Evolutionary conservation across 345 rosid genomes (phyloP).

Genomic region (Salix viminalis): DNA sequence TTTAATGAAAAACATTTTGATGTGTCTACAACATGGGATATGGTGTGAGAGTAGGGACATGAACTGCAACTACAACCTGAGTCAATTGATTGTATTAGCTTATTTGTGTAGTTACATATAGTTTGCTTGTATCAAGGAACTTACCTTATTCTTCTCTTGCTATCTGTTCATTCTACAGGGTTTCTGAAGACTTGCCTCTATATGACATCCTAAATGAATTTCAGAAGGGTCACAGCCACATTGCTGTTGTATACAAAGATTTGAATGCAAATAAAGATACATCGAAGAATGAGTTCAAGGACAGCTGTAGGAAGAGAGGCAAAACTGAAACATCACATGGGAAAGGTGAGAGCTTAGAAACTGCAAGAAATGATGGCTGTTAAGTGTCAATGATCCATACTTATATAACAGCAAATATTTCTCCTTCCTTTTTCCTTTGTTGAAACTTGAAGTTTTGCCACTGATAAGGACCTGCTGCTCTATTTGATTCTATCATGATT

Average conservation of each 20-base stretch:
- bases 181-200: conserved; percentile 77
- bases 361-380: conserved; percentile 5
- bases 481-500: conserved; percentile 2
- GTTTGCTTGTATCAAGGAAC: not conserved
- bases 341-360: conserved; percentile 41
- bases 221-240: conserved; percentile 96
- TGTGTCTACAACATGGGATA: not conserved
- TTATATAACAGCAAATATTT: not conserved
- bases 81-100: not conserved
- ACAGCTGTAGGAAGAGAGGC: conserved; percentile 50
- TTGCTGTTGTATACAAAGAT: conserved; percentile 85
- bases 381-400: not conserved
- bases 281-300: conserved; percentile 43
- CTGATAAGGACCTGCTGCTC: not conserved
- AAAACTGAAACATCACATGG: conserved; percentile 30
- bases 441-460: not conserved
- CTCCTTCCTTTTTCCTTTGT: not conserved
- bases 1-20: not conserved
- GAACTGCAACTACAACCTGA: not conserved
- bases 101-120: not conserved
- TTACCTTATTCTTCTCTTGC: conserved; percentile 4
- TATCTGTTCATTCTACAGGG: conserved; percentile 40
- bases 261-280: conserved; percentile 37
- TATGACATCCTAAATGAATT: conserved; percentile 92
- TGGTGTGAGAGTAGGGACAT: not conserved